Evolutionary conservation across 1,284 basidiomycete species (phyloP), one percentile per base, ranked within the genome.

Genomic region (Caloboletus firmus): DNA sequence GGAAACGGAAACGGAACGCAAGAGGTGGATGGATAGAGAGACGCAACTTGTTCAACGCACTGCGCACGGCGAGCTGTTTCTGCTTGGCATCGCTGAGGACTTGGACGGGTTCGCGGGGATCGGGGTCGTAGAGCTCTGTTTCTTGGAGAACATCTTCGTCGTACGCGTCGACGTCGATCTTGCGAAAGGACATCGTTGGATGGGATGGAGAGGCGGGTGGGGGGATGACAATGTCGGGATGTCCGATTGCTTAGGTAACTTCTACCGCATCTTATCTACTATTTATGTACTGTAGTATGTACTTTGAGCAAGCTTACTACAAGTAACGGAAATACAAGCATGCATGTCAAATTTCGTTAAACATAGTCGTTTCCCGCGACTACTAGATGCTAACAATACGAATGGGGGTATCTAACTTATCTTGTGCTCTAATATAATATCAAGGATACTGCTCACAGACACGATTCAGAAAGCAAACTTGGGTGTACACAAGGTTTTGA

Each of bases 141-240:
- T 95, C 91, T 44, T 86, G 81, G 15, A 98, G 76, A 17, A 87
- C 83, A 65, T 98, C 96, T 71, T 98, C 95, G 68, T 98, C 96
- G 75, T 86, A 95, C 47, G 79, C 81, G 76, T 98, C 95, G 64
- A 98, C 91, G 74, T 98, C 90, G 76, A 98, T 95, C 75, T 95
- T 95, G 61, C 95, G 82, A 74, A 94, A 97, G 58, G 84, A 83
- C 89, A 92, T 92, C 45, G 63, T 72, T 13, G 45, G 24, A n/a
- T 4, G 24, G 18, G 13, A 15, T 10, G 9, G 20, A 30, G 43
- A 18, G 10, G 17, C 1, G 18, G 18, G 20, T 40, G 22, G 7
- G 13, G 20, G 12, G 13, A 22, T 39, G 6, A 4, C 12, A 11
- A 31, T 32, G 8, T 34, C 15, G 32, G 17, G 34, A 39, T 13